Conservation (phyloP, 305 asterid genomes). For the Rubia tinctorum region DNA sequence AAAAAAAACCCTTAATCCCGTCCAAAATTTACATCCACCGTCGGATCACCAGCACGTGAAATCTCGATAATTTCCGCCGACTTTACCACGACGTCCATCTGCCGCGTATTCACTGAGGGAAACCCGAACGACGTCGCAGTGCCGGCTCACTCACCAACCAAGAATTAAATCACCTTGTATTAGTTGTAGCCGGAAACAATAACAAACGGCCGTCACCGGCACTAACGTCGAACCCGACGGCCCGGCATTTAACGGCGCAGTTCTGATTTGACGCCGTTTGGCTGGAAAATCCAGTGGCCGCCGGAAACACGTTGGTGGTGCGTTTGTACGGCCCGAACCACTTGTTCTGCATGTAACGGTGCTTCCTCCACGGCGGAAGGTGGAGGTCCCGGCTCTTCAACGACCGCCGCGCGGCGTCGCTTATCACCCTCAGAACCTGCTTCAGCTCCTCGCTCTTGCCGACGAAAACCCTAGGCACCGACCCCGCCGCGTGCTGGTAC, state of each 20-base stretch:
- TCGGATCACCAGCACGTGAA: constrained; percentile 25
- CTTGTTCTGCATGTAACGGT: constrained; percentile 80
- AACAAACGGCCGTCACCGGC: constrained; percentile 31
- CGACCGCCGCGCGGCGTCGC: constrained; percentile 63
- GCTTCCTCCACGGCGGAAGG: constrained; percentile 89
- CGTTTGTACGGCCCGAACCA: constrained; percentile 71
- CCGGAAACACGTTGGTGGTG: constrained; percentile 41
- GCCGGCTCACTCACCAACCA: not conserved
- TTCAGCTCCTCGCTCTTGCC: constrained; percentile 52
- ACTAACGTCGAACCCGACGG: constrained; percentile 57
- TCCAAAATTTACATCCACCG: constrained; percentile 4
- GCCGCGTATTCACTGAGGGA: constrained; percentile 22
- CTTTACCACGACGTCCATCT: constrained; percentile 28
- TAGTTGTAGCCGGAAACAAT: constrained; percentile 30
- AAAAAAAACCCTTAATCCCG: not conserved
- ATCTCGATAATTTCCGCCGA: constrained; percentile 30
- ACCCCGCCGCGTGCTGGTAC: constrained; percentile 36
- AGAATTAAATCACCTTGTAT: constrained; percentile 29
- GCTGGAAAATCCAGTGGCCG: constrained; percentile 18
- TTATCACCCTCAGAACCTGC: constrained; percentile 42
- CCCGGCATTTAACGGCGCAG: constrained; percentile 47
- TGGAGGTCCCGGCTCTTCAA: constrained; percentile 50
- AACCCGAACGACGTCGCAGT: not conserved
- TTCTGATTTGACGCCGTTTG: constrained; percentile 8
- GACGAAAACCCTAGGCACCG: constrained; percentile 51